Percentiles rank a stretch among this genome's conserved stretches.
phyloP scores from a whole-genome alignment of 768 basidiomycete species.

The Termitomyces sp. region DNA sequence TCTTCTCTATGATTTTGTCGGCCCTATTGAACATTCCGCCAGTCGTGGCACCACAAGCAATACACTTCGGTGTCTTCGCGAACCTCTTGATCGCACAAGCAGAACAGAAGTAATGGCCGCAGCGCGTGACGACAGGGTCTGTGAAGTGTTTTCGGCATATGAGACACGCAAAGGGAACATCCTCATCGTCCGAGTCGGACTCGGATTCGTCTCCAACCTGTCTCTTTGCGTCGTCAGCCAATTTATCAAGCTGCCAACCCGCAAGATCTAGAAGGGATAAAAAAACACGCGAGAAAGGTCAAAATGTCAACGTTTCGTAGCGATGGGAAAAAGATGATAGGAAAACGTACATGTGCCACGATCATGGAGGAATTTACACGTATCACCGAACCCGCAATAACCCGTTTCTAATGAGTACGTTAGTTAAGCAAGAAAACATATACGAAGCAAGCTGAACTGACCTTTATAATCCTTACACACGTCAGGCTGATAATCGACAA shows the following conservation, averaged over 20 bases:
- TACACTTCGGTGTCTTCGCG: slow-evolving; percentile 91
- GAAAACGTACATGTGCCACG: slow-evolving; percentile 80
- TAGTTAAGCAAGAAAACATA: slow-evolving; percentile 5
- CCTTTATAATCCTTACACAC: slow-evolving; percentile 99
- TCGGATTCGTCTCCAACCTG: slow-evolving; percentile 59
- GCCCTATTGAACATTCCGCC: slow-evolving; percentile 96
- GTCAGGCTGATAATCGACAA: slow-evolving; percentile 97
- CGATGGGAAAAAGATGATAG: slow-evolving; percentile 4
- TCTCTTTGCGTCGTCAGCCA: slow-evolving; percentile 74
- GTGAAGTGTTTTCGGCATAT: slow-evolving; percentile 94
- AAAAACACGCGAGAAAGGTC: slow-evolving; percentile 3
- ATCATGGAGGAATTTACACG: slow-evolving; percentile 98
- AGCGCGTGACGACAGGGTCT: slow-evolving; percentile 93
- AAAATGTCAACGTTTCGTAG: slow-evolving; percentile 4
- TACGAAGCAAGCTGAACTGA: slow-evolving; percentile 28
- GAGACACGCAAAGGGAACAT: slow-evolving; percentile 97
- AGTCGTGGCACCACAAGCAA: slow-evolving; percentile 90
- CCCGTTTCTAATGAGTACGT: slow-evolving; percentile 73
- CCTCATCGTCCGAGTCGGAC: slow-evolving; percentile 74
- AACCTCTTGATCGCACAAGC: slow-evolving; percentile 95
- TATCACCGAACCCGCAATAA: slow-evolving; percentile 98
- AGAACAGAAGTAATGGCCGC: slow-evolving; percentile 95
- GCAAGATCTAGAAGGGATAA: slow-evolving; percentile 63
- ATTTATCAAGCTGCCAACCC: slow-evolving; percentile 97
- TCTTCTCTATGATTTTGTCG: slow-evolving; percentile 87